Conservation (phyloP, 2,329 filamentous ascomycete species). For the Beauveria sp. region DNA sequence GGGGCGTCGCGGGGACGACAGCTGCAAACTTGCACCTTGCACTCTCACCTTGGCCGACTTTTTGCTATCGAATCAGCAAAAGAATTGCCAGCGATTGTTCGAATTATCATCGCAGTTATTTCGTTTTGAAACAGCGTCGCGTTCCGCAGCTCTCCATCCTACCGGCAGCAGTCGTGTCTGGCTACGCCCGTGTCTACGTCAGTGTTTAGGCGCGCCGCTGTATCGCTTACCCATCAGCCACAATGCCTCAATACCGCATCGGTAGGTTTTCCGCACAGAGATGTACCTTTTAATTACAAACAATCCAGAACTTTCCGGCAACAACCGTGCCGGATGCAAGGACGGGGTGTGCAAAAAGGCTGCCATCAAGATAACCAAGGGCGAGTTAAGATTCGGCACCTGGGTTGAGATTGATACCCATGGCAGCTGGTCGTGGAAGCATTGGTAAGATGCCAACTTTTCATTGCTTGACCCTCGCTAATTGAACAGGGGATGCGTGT, state of each 20-base stretch:
- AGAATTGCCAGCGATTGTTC: background rate
- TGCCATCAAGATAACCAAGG: slow-evolving; percentile 66
- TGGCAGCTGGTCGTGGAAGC: slow-evolving; percentile 68
- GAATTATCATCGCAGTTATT: background rate
- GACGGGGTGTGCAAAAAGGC: slow-evolving; percentile 65
- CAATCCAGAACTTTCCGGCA: slow-evolving; percentile 59
- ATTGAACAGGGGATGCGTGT: slow-evolving; percentile 71
- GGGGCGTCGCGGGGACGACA: background rate
- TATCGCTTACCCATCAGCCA: slow-evolving; percentile 10
- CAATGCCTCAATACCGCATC: slow-evolving; percentile 40
- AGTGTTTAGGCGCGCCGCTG: background rate
- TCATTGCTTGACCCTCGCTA: background rate
- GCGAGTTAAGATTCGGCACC: slow-evolving; percentile 67
- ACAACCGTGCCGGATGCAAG: slow-evolving; percentile 66
- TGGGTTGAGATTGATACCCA: slow-evolving; percentile 58
- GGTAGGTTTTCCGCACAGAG: slow-evolving; percentile 27
- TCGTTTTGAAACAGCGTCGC: background rate
- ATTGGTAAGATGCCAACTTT: slow-evolving; percentile 59
- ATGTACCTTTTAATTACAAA: slow-evolving; percentile 5
- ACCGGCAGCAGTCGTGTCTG: background rate
- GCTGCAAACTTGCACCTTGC: slow-evolving; percentile 2
- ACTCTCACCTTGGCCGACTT: background rate
- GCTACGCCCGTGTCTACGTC: background rate
- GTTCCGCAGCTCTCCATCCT: background rate
- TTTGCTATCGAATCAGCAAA: background rate